Evolutionary conservation across 2,329 filamentous ascomycete species (phyloP).

Genomic region (Cladosporium halotolerans): DNA sequence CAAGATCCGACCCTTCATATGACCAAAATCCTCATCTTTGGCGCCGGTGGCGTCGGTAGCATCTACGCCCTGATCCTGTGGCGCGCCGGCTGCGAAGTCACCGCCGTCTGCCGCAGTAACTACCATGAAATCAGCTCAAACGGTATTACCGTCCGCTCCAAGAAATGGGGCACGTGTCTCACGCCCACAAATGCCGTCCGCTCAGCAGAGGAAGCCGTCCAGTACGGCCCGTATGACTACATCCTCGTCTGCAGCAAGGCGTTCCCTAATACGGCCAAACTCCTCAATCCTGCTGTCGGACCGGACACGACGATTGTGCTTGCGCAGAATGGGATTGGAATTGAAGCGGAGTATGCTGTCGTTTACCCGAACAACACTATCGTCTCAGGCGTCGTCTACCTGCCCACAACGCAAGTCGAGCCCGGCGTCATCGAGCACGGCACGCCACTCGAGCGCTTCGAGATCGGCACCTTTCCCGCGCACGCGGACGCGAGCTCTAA

Average conservation of each 20-base stretch:
- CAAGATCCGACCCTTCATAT: neutral
- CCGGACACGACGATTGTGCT: conserved; percentile 50
- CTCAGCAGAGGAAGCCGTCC: conserved; percentile 30
- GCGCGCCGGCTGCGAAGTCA: conserved; percentile 31
- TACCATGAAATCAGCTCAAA: conserved; percentile 34
- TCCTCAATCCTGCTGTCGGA: conserved; percentile 36
- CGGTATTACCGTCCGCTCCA: conserved; percentile 37
- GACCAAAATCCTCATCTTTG: conserved; percentile 32
- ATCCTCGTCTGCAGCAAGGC: conserved; percentile 43
- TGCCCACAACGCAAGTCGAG: conserved; percentile 46
- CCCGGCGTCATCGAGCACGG: conserved; percentile 44
- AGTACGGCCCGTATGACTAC: conserved; percentile 39
- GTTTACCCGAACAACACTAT: conserved; percentile 49
- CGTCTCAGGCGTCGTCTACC: conserved; percentile 51
- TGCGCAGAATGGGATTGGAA: conserved; percentile 57
- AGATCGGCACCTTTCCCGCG: conserved; percentile 47
- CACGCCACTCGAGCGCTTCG: conserved; percentile 41
- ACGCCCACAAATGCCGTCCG: conserved; percentile 31
- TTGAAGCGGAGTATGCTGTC: conserved; percentile 49
- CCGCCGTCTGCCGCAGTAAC: conserved; percentile 40
- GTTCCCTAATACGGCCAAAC: conserved; percentile 34
- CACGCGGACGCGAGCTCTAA: conserved; percentile 14
- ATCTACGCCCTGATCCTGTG: conserved; percentile 38
- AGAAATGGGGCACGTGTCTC: conserved; percentile 33
- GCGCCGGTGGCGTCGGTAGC: conserved; percentile 37